Percentiles rank a stretch among this genome's conserved stretches.
Conservation (phyloP, 2,329 filamentous ascomycete genomes). For the Fusarium sp. region DNA sequence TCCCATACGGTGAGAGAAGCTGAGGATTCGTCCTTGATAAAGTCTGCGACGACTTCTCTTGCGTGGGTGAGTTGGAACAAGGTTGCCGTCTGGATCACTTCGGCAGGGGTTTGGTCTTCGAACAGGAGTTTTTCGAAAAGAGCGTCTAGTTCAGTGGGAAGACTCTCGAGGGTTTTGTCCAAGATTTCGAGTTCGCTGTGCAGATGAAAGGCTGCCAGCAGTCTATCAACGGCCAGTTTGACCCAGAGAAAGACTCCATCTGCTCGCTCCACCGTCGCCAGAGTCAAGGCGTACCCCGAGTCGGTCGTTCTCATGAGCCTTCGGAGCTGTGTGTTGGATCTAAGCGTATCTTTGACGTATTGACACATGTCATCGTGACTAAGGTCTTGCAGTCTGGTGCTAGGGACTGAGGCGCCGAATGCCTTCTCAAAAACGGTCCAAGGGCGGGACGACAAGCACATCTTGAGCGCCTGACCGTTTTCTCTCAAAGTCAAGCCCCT, state of each 20-base stretch:
- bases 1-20: constrained; percentile 54
- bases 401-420: constrained; percentile 46
- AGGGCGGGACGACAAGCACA: constrained; percentile 54
- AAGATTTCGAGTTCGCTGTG: constrained; percentile 14
- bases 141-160: constrained; percentile 49
- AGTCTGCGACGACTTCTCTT: constrained; percentile 52
- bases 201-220: constrained; percentile 39
- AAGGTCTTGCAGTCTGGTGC: constrained; percentile 47
- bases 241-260: constrained; percentile 57
- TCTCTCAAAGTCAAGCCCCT: constrained; percentile 37
- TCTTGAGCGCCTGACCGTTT: constrained; percentile 43
- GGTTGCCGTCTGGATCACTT: constrained; percentile 43
- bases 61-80: constrained; percentile 52
- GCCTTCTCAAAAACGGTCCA: constrained; percentile 49
- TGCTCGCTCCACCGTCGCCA: constrained; percentile 41
- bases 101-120: constrained; percentile 35
- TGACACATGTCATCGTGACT: constrained; percentile 48
- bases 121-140: constrained; percentile 53
- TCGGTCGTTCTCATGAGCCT: constrained; percentile 16
- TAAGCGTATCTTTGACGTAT: constrained; percentile 45
- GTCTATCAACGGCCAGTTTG: constrained; percentile 49
- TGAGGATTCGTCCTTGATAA: constrained; percentile 52
- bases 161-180: constrained; percentile 15
- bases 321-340: constrained; percentile 28
- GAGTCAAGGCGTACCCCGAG: constrained; percentile 17